Percentiles rank a stretch among this genome's conserved stretches.
Evolutionary conservation across 2,329 filamentous ascomycete species (phyloP).

Genomic region (Penicillium glabrum): DNA sequence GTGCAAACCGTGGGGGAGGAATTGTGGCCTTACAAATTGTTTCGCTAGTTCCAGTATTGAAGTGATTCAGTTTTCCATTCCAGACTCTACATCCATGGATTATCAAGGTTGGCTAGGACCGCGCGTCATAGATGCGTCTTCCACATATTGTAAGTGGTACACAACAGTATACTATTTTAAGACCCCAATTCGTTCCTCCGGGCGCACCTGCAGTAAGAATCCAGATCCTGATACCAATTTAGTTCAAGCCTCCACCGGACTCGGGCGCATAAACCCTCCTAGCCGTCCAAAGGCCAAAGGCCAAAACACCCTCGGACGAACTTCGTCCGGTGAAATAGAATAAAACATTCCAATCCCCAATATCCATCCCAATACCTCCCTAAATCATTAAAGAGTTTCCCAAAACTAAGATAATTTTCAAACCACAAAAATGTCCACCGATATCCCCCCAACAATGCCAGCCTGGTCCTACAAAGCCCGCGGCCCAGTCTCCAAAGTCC

Average conservation of each 20-base stretch:
- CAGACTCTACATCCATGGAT: too few relatives aligned
- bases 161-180: too few relatives aligned
- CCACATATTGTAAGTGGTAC: too few relatives aligned
- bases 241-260: too few relatives aligned
- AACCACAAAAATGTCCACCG: background rate
- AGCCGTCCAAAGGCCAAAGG: background rate
- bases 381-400: too few relatives aligned
- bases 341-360: background rate
- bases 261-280: too few relatives aligned
- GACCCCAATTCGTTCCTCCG: too few relatives aligned
- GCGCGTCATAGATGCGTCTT: too few relatives aligned
- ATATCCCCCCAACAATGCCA: background rate
- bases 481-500: background rate
- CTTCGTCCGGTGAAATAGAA: background rate
- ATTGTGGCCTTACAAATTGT: background rate
- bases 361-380: background rate
- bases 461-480: background rate
- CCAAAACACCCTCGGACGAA: background rate
- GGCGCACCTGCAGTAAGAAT: too few relatives aligned
- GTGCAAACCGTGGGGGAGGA: background rate
- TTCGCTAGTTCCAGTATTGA: background rate
- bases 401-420: background rate
- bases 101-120: too few relatives aligned
- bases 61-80: background rate
- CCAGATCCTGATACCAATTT: too few relatives aligned